Percentiles rank a stretch among this genome's conserved stretches.
These are phyloP conservation scores for Cylindrotheca closterium DNA, from an alignment of 108 stramenopile genomes.

Conservation along the genomic window DNA sequence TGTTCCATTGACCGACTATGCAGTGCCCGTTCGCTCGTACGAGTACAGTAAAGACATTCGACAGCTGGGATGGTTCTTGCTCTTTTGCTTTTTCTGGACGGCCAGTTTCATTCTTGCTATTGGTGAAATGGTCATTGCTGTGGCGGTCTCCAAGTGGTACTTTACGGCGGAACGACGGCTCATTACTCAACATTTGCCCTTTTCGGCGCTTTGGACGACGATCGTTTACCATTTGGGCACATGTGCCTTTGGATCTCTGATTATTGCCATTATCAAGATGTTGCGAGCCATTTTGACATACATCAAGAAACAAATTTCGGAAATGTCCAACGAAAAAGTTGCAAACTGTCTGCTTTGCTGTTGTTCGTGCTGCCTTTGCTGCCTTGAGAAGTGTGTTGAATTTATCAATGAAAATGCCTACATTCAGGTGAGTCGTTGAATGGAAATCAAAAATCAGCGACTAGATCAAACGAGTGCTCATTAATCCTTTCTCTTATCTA, in stretches of 20 bases:
- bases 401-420: conserved; percentile 94
- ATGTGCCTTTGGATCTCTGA: conserved; percentile 91
- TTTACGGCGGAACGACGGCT: conserved; percentile 75
- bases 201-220: conserved; percentile 48
- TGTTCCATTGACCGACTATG: conserved; percentile 7
- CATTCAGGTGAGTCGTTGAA: conserved; percentile 15
- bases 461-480: no score
- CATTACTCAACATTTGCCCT: conserved; percentile 71
- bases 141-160: conserved; percentile 82
- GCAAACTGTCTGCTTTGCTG: conserved; percentile 81
- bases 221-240: conserved; percentile 89
- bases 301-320: conserved; percentile 82
- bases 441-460: no score
- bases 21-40: conserved; percentile 39
- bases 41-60: conserved; percentile 50
- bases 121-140: conserved; percentile 87
- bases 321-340: conserved; percentile 59
- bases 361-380: conserved; percentile 88
- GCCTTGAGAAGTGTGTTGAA: conserved; percentile 78
- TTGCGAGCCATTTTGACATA: conserved; percentile 85
- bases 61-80: conserved; percentile 71
- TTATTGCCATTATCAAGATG: conserved; percentile 90
- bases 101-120: conserved; percentile 89
- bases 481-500: neutral
- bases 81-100: conserved; percentile 94